phyloP scores from a whole-genome alignment of 257 asterid genomes.

The Coffea eugenioides region DNA sequence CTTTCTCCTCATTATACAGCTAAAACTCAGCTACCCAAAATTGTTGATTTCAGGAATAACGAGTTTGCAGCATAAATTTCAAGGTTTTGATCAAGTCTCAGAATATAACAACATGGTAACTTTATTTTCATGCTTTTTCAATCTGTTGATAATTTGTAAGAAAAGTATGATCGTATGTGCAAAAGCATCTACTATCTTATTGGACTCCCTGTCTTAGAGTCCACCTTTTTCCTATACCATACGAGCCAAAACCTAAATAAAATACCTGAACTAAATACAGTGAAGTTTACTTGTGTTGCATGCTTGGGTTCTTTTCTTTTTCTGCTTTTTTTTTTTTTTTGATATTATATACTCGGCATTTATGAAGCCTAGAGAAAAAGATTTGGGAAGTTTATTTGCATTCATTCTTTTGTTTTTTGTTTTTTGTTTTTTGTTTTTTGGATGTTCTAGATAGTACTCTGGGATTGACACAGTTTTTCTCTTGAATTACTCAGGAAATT shows the following conservation, averaged over 20 bases:
- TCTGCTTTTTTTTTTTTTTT: neutral
- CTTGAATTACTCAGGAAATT: constrained; percentile 30
- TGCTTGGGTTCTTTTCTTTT: neutral
- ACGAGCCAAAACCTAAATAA: neutral
- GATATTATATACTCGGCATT: neutral
- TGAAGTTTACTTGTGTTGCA: no score
- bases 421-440: neutral
- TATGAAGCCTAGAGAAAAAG: no score
- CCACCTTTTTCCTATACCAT: neutral
- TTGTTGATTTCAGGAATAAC: constrained; percentile 40
- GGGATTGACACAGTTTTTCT: neutral
- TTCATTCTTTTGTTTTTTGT: no score
- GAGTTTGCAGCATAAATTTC: constrained; percentile 32
- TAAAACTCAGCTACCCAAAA: neutral
- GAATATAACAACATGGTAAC: constrained; percentile 31
- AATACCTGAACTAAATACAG: neutral
- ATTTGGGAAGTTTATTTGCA: neutral
- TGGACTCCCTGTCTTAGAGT: no score
- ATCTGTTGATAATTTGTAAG: no score
- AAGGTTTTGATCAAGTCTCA: constrained; percentile 15
- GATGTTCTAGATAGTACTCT: no score
- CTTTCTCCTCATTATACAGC: neutral
- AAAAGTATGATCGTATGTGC: neutral
- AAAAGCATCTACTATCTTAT: neutral
- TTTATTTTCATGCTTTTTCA: neutral